Percentiles rank a stretch among this genome's conserved stretches.
These are phyloP conservation scores for Casuarina equisetifolia DNA, from an alignment of 306 rosid genomes.

Conservation along the genomic window DNA sequence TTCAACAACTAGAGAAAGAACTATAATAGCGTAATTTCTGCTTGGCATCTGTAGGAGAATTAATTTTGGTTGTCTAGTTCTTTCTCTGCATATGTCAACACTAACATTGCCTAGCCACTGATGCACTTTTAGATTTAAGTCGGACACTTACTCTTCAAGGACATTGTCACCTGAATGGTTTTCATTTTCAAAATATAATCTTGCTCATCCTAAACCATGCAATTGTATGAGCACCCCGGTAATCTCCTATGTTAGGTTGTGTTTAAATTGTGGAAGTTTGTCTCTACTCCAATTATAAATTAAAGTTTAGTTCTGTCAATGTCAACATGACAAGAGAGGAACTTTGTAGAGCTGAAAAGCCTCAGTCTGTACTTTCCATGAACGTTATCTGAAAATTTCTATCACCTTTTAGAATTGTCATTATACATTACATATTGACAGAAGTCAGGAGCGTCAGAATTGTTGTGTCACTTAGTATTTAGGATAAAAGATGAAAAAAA, in stretches of 20 bases:
- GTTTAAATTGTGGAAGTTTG: not conserved
- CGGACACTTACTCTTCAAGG: not conserved
- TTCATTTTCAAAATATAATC: not conserved
- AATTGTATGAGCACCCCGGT: not conserved
- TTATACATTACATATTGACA: not conserved
- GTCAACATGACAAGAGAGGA: not conserved
- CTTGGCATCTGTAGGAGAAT: not conserved
- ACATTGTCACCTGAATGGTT: not conserved
- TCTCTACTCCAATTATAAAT: not conserved
- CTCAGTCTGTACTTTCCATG: not conserved
- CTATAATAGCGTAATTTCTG: not conserved
- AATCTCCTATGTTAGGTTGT: not conserved
- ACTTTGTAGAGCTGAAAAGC: not conserved
- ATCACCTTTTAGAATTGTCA: not conserved
- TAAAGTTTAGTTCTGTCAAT: not conserved
- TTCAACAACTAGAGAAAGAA: not conserved
- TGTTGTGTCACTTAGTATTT: not conserved
- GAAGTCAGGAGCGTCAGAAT: not conserved
- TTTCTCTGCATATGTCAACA: not conserved
- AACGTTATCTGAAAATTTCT: not conserved
- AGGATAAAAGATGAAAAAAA: not conserved
- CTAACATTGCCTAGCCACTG: not conserved
- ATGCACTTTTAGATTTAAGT: no score
- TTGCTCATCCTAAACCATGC: not conserved
- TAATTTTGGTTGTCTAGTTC: not conserved